Evolutionary conservation across 2,329 filamentous ascomycete species (phyloP), one percentile per base, ranked within the genome.

Genomic region (Penicillium fuscoglaucum): DNA sequence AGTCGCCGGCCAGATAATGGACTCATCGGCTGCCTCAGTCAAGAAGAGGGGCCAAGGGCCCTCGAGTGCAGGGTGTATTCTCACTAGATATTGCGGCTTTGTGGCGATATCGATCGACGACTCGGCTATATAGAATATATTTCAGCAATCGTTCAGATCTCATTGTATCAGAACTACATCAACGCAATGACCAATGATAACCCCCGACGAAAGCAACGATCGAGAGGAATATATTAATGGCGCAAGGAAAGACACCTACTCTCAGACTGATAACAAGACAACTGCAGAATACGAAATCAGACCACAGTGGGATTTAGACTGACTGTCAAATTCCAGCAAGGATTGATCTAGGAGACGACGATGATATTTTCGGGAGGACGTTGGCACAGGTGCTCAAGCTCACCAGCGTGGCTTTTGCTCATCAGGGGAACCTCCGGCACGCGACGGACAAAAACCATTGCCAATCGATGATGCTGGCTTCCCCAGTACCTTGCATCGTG

Each of bases 401-500:
- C 5, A 4, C 31, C 10, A 4, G 21, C 4, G 6, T 53, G 8
- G 7, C 6, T 5, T 17, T 26, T 17, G 12, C 6, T 24, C 45
- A 50, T 10, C 9, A 53, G 17, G 13, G 7, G 6, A 45, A 26
- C 3, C 17, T n/a, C 35, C 55, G 55, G 55, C 55, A 54, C 17
- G 1, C 28, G 44, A 43, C 55, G 55, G 55, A 53, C 44, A 26
- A 21, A 1, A 6, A 17, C 0, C 8, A 53, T 53, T 53, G 50
- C 24, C 15, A 41, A 37, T 57, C 5, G 6, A 53, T 57, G 48
- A 57, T 57, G 55, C 44, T 13, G 3, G n/a, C 19, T 33, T 13
- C 44, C 28, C 43, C 26, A 21, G 43, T 41, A 41, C 50, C 35
- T 43, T 15, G 19, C 17, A 28, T 19, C 13, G 37, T 54, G 2